phyloP scores from a whole-genome alignment of 148 eudicot genomes.

The Heliosperma pusillum region DNA sequence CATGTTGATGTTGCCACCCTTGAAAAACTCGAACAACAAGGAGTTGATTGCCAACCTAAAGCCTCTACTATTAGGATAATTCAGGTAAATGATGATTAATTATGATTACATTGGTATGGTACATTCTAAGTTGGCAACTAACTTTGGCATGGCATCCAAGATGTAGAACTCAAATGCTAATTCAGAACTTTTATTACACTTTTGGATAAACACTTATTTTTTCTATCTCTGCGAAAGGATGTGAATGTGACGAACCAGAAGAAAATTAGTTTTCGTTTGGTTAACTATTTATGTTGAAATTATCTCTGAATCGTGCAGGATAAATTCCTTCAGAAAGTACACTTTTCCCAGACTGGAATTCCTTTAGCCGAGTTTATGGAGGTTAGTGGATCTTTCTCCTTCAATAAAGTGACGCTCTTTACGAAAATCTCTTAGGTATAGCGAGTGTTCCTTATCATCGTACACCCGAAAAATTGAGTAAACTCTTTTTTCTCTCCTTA shows the following conservation, averaged over 20 bases:
- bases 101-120: neutral
- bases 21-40: constrained; percentile 82
- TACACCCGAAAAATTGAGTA: neutral
- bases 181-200: neutral
- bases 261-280: neutral
- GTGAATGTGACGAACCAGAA: neutral
- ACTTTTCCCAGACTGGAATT: constrained; percentile 65
- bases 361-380: constrained; percentile 89
- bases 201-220: neutral
- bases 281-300: neutral
- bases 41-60: constrained; percentile 91
- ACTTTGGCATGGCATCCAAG: neutral
- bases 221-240: neutral
- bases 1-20: constrained; percentile 80
- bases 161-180: neutral
- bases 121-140: neutral
- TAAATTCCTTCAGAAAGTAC: constrained; percentile 87
- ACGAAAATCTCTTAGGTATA: neutral
- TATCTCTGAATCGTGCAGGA: constrained; percentile 46
- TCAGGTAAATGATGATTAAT: constrained; percentile 28
- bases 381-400: constrained; percentile 35
- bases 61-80: constrained; percentile 91
- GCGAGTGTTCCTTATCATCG: neutral
- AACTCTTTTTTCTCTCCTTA: too few relatives aligned
- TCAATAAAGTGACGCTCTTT: neutral